These are phyloP conservation scores for Xylariaceae sp. DNA, from an alignment of 2,329 filamentous ascomycete genomes.

Conservation along the genomic window DNA sequence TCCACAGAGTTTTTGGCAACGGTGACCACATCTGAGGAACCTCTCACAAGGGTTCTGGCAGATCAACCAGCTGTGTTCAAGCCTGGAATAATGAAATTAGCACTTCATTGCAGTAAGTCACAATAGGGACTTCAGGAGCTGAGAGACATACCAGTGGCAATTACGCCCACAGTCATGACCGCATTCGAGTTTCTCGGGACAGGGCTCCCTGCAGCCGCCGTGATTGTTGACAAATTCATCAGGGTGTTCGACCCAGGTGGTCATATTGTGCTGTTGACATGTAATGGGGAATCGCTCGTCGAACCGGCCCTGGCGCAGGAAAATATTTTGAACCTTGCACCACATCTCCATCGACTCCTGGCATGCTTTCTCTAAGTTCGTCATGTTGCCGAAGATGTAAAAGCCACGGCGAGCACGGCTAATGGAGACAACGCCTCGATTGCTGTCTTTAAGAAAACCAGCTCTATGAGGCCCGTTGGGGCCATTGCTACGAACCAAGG, in stretches of 20 bases:
- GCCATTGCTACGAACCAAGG: constrained; percentile 75
- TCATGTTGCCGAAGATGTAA: constrained; percentile 82
- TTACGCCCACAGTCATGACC: constrained; percentile 40
- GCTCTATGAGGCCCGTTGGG: constrained; percentile 52
- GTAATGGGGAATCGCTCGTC: constrained; percentile 63
- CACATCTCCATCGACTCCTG: constrained; percentile 52
- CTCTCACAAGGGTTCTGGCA: constrained; percentile 39
- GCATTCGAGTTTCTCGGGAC: constrained; percentile 35
- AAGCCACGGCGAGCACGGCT: constrained; percentile 79
- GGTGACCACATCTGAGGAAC: constrained; percentile 36
- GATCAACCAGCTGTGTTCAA: constrained; percentile 36
- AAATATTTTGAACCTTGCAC: constrained; percentile 45
- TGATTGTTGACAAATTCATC: constrained; percentile 56
- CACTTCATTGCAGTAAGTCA: not conserved
- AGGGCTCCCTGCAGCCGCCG: constrained; percentile 39
- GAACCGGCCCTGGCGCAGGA: constrained; percentile 48
- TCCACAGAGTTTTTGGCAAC: constrained; percentile 39
- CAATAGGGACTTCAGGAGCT: not conserved
- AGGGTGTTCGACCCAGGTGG: constrained; percentile 58
- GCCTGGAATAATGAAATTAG: constrained; percentile 29
- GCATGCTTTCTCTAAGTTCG: constrained; percentile 56
- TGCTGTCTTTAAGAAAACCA: constrained; percentile 74
- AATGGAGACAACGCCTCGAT: constrained; percentile 64
- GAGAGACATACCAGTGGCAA: constrained; percentile 43
- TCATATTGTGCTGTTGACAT: constrained; percentile 65